These are phyloP conservation scores for Hawksworthiomyces lignivorus DNA, from an alignment of 2,329 filamentous ascomycete genomes.

Conservation along the genomic window DNA sequence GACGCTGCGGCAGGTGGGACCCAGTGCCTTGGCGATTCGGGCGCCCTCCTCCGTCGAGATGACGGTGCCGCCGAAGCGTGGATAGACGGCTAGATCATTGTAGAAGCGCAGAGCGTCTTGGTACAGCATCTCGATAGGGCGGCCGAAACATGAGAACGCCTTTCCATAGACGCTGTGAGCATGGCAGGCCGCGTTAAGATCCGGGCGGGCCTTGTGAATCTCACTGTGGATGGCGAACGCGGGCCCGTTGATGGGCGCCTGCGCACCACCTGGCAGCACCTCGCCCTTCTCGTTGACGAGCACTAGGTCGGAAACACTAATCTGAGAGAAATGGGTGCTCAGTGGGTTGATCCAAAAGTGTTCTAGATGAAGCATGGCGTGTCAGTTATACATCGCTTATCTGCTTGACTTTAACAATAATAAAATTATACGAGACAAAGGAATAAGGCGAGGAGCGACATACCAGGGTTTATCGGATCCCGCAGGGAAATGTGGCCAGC, in stretches of 20 bases:
- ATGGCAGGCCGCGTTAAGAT: slow-evolving; percentile 61
- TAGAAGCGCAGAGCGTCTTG: slow-evolving; percentile 60
- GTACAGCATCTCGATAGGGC: slow-evolving; percentile 59
- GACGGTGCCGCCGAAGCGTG: slow-evolving; percentile 43
- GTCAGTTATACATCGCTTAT: no score
- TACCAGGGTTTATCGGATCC: slow-evolving; percentile 59
- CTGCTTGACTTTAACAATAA: no score
- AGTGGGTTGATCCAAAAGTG: slow-evolving; percentile 41
- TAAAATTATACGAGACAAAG: no score
- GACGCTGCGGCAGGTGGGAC: slow-evolving; percentile 49
- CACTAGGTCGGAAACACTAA: slow-evolving; percentile 64
- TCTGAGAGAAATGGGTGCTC: slow-evolving; percentile 56
- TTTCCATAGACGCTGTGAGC: slow-evolving; percentile 57
- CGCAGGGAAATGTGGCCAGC: slow-evolving; percentile 56
- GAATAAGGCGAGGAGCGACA: slow-evolving; percentile 24
- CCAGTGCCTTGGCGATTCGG: slow-evolving; percentile 55
- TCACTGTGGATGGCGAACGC: slow-evolving; percentile 64
- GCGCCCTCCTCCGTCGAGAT: slow-evolving; percentile 56
- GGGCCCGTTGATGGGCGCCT: slow-evolving; percentile 56
- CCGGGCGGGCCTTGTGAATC: slow-evolving; percentile 55
- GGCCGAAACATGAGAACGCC: slow-evolving; percentile 58
- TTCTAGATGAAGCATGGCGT: no score
- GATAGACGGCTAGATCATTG: slow-evolving; percentile 57
- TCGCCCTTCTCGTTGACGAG: slow-evolving; percentile 53
- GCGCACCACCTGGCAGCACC: slow-evolving; percentile 27